Evolutionary conservation across 495 filamentous ascomycete species (phyloP).

Genomic region (Penicillium antarcticum): DNA sequence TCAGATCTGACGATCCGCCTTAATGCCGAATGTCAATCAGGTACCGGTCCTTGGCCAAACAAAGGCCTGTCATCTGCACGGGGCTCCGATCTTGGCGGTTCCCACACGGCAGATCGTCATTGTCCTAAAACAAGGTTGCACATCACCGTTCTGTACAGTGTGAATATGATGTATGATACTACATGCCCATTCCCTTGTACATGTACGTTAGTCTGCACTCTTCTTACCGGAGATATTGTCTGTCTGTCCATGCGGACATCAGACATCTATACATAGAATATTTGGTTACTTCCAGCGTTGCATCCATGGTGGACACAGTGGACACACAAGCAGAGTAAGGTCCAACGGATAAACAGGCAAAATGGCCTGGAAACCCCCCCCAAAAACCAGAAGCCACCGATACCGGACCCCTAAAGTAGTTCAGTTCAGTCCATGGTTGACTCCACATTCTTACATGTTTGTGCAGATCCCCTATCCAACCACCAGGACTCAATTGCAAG

Average conservation of each 20-base stretch:
- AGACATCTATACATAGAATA: slow-evolving; percentile 8
- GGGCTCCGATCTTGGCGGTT: slow-evolving; percentile 39
- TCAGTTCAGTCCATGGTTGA: background rate
- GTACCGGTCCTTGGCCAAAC: slow-evolving; percentile 13
- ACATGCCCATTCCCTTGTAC: no score
- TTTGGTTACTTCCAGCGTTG: no score
- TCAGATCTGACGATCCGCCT: slow-evolving; percentile 17
- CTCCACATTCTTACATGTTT: slow-evolving; percentile 22
- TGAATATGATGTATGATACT: no score
- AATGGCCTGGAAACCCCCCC: background rate
- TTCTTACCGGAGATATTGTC: no score
- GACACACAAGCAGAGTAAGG: background rate
- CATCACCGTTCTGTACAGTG: slow-evolving; percentile 12
- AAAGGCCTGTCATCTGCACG: slow-evolving; percentile 38
- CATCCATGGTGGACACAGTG: no score
- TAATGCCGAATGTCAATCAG: slow-evolving; percentile 17
- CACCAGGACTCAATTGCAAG: slow-evolving; percentile 10
- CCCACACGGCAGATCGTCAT: slow-evolving; percentile 47
- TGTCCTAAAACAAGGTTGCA: slow-evolving; percentile 26
- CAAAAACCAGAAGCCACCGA: slow-evolving; percentile 2
- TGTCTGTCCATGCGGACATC: no score
- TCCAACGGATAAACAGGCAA: background rate
- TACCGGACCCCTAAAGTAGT: slow-evolving; percentile 13
- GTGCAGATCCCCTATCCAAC: slow-evolving; percentile 10
- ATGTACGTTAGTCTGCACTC: no score